These are phyloP conservation scores for Penicillium coprophilum DNA, from an alignment of 495 filamentous ascomycete species.

Conservation along the genomic window DNA sequence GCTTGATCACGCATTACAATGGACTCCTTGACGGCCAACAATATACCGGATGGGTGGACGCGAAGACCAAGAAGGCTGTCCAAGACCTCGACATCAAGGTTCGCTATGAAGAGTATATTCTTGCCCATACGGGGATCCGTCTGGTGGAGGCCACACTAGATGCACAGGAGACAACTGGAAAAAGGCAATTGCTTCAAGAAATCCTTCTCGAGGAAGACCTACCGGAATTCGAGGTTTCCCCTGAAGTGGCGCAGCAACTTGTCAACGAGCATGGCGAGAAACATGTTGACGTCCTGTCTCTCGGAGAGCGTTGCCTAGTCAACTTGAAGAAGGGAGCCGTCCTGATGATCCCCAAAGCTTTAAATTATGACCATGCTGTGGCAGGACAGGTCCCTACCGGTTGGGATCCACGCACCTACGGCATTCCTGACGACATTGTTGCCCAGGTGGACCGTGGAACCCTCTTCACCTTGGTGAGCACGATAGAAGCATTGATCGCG, in stretches of 20 bases:
- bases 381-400: conserved; percentile 92
- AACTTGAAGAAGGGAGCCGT: conserved; percentile 86
- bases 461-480: conserved; percentile 83
- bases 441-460: conserved; percentile 91
- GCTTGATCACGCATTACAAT: conserved; percentile 92
- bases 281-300: conserved; percentile 84
- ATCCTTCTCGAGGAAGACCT: conserved; percentile 90
- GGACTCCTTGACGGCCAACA: conserved; percentile 87
- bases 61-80: conserved; percentile 84
- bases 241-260: conserved; percentile 91
- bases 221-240: conserved; percentile 87
- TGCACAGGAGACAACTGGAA: conserved; percentile 88
- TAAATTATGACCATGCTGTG: conserved; percentile 90
- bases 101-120: conserved; percentile 88
- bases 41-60: conserved; percentile 92
- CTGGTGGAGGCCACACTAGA: conserved; percentile 93
- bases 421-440: conserved; percentile 92
- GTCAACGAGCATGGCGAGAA: conserved; percentile 89
- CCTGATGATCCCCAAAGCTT: conserved; percentile 85
- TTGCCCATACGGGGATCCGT: conserved; percentile 92
- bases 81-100: conserved; percentile 91
- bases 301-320: conserved; percentile 85
- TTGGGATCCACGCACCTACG: conserved; percentile 89
- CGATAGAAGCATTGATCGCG: conserved; percentile 77
- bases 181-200: conserved; percentile 93